Conservation (phyloP, 768 basidiomycete species). For the Hygrophoropsis aurantiaca region DNA sequence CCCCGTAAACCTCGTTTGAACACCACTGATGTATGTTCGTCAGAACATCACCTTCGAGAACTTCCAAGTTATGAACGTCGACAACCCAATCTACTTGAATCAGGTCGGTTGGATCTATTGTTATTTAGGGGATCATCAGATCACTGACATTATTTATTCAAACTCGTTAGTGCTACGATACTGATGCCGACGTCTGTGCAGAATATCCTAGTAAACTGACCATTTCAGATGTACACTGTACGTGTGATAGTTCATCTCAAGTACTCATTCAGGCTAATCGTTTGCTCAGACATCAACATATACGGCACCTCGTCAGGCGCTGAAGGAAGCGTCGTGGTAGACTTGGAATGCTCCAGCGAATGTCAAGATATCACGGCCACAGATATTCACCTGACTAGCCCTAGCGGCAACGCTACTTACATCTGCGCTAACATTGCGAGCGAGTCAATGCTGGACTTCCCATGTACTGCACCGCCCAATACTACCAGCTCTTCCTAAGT, state of each 20-base stretch:
- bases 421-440: constrained; percentile 37
- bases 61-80: constrained; percentile 35
- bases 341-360: constrained; percentile 39
- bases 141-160: not conserved
- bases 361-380: constrained; percentile 39
- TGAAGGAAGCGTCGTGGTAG: constrained; percentile 37
- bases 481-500: too few species aligned
- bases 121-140: not conserved
- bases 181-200: constrained; percentile 32
- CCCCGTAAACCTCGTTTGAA: constrained; percentile 1
- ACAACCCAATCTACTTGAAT: constrained; percentile 42
- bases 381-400: constrained; percentile 30
- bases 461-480: constrained; percentile 16
- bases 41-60: constrained; percentile 24
- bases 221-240: constrained; percentile 45
- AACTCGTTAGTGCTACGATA: constrained; percentile 39
- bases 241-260: constrained; percentile 6
- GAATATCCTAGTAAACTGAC: constrained; percentile 35
- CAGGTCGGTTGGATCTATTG: constrained; percentile 26
- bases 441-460: constrained; percentile 27
- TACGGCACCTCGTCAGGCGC: constrained; percentile 43
- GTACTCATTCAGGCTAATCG: not conserved
- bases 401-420: constrained; percentile 31
- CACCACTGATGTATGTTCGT: constrained; percentile 2
- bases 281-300: constrained; percentile 34